Evolutionary conservation across 2,329 filamentous ascomycete species (phyloP), one percentile per base, ranked within the genome.

Genomic region (Aureobasidium uvarum): DNA sequence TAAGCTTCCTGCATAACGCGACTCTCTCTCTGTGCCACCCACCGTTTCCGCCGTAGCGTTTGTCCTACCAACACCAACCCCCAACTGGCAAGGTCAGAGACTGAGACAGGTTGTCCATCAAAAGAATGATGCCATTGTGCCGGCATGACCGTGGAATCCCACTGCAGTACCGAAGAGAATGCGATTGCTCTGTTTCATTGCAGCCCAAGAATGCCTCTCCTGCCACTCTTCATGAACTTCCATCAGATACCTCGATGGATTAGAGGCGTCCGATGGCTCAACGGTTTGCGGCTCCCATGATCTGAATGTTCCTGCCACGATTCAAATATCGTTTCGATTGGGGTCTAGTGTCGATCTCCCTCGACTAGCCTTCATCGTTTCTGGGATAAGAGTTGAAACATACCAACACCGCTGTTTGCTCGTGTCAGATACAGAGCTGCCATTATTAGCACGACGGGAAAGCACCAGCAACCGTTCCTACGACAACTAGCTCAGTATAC

Each of bases 31-130:
- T 55, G 54, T 58, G 54, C 54, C 54, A 58, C 54, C 28, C 23
- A 58, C 43, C 54, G 54, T 58, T 58, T 45, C 54, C 54, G 25
- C 56, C 23, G 43, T 48, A 25, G 41, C 41, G 28, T 60, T 48
- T 48, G 56, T 60, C 56, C 56, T 48, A 60, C 56, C 56, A 60
- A 48, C 56, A 36, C 56, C 56, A 60, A 60, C 56, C 43, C 48
- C 56, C 43, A 36, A 48, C 14, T 38, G 56, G 41, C 13, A 60
- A 46, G 41, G 18, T 60, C 43, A 18, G 38, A 60, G 4, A 36
- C 20, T 25, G 43, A 38, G 43, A 25, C 56, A 60, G n/a, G 18
- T 23, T 33, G 36, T 46, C 4, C 4, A 5, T 38, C 13, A 11
- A 38, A 46, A 23, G 10, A 7, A 48, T 60, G 56, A 60, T 43